Conservation (phyloP, 2,329 filamentous ascomycete genomes). For the Sporothrix curviconia region DNA sequence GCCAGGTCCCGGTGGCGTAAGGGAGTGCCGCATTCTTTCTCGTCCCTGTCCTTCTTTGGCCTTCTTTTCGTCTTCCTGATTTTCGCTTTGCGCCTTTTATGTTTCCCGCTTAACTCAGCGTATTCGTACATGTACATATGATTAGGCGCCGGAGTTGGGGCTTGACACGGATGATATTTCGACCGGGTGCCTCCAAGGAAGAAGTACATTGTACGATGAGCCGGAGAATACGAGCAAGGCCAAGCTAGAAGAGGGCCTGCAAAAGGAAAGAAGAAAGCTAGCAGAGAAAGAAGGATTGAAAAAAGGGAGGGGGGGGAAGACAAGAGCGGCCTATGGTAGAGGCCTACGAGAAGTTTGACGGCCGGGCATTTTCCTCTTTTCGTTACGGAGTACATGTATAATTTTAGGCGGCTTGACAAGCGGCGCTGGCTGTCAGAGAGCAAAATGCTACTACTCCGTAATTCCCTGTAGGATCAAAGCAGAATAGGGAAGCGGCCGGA, state of each 20-base stretch:
- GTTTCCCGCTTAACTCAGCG: too few relatives aligned
- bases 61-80: too few relatives aligned
- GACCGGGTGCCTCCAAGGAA: neutral
- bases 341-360: neutral
- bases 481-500: neutral
- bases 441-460: too few relatives aligned
- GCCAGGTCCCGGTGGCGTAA: too few relatives aligned
- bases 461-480: slow-evolving; percentile 1
- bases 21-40: too few relatives aligned
- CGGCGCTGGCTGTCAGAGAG: neutral
- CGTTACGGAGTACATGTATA: neutral
- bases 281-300: neutral
- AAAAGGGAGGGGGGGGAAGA: neutral
- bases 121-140: too few relatives aligned
- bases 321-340: neutral
- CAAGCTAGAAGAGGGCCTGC: neutral
- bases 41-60: too few relatives aligned
- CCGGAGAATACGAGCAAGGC: too few relatives aligned
- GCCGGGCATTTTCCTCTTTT: neutral
- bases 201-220: too few relatives aligned
- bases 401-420: neutral
- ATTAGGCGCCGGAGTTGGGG: too few relatives aligned
- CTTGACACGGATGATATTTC: too few relatives aligned
- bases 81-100: too few relatives aligned
- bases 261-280: neutral